These are phyloP conservation scores for Polyporus tsugae DNA, from an alignment of 1,284 basidiomycete genomes.

Conservation along the genomic window DNA sequence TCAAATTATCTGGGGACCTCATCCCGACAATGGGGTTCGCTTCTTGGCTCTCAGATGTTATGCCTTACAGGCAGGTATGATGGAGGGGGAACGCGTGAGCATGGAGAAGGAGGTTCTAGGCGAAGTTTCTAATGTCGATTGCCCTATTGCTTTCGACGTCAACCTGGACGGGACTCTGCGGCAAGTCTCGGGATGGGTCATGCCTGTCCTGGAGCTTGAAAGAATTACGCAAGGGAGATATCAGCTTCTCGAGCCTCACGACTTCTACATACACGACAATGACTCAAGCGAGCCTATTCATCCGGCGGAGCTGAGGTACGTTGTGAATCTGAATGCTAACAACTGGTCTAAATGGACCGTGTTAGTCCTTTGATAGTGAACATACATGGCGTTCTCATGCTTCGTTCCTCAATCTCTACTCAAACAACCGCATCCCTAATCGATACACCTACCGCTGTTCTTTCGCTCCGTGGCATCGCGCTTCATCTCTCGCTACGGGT, in stretches of 20 bases:
- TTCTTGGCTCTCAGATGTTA: constrained; percentile 83
- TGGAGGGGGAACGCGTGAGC: constrained; percentile 74
- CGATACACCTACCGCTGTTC: constrained; percentile 68
- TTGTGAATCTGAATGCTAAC: constrained; percentile 26
- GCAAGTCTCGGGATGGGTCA: constrained; percentile 78
- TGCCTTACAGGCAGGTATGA: constrained; percentile 78
- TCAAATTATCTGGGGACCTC: constrained; percentile 60
- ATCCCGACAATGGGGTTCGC: constrained; percentile 69
- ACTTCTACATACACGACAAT: constrained; percentile 56
- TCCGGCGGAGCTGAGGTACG: constrained; percentile 62
- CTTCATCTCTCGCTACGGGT: constrained; percentile 72
- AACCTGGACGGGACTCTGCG: constrained; percentile 52
- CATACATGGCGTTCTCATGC: constrained; percentile 71
- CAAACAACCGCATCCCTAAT: constrained; percentile 57
- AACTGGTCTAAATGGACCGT: constrained; percentile 8
- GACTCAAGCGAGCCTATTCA: constrained; percentile 48
- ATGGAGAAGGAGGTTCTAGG: constrained; percentile 72
- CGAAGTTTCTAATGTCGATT: constrained; percentile 61
- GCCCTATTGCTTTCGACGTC: constrained; percentile 59
- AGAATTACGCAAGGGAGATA: constrained; percentile 66
- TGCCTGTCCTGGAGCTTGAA: constrained; percentile 73
- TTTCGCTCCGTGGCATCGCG: constrained; percentile 71
- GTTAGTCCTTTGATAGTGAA: constrained; percentile 63
- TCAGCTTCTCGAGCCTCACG: constrained; percentile 51
- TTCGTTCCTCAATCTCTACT: constrained; percentile 47